These are phyloP conservation scores for Epichloe amarillans DNA, from an alignment of 2,329 filamentous ascomycete genomes.

Conservation along the genomic window DNA sequence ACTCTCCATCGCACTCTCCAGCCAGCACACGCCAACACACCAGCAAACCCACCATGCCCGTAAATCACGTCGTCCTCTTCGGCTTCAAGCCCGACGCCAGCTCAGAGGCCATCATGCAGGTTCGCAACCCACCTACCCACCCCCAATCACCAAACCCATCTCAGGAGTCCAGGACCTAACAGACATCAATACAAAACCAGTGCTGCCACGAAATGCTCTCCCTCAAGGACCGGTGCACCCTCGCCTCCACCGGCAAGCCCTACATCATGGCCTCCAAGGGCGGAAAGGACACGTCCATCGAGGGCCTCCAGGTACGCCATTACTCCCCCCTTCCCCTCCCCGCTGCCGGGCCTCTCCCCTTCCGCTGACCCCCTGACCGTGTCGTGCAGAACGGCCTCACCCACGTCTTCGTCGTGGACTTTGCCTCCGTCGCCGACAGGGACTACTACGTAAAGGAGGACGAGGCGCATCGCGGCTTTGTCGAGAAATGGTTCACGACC, in stretches of 20 bases:
- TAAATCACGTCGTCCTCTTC: conserved; percentile 5
- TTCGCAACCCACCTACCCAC: not conserved
- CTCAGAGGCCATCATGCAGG: conserved; percentile 2
- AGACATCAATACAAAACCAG: conserved; percentile 9
- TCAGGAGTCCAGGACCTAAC: too few relatives aligned
- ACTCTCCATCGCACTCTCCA: too few relatives aligned
- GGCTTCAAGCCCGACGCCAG: conserved; percentile 3
- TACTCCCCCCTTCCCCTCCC: not conserved
- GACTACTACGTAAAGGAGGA: conserved; percentile 57
- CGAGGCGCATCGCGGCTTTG: conserved; percentile 47
- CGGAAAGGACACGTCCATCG: conserved; percentile 48
- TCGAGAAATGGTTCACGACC: conserved; percentile 29
- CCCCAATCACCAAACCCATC: not conserved
- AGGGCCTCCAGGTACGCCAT: conserved; percentile 40
- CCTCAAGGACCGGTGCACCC: conserved; percentile 46
- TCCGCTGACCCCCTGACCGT: not conserved
- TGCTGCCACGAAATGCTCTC: conserved; percentile 25
- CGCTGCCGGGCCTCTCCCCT: too few relatives aligned
- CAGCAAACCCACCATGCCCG: not conserved
- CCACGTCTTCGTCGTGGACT: conserved; percentile 58
- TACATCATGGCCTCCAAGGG: conserved; percentile 48
- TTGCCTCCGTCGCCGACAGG: conserved; percentile 48
- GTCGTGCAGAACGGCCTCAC: conserved; percentile 42
- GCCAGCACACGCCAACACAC: not conserved
- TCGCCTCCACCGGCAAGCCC: conserved; percentile 41